Base-by-base conservation (phyloP, 2,329 filamentous ascomycete genomes). In the Venturiaceae sp. region DNA sequence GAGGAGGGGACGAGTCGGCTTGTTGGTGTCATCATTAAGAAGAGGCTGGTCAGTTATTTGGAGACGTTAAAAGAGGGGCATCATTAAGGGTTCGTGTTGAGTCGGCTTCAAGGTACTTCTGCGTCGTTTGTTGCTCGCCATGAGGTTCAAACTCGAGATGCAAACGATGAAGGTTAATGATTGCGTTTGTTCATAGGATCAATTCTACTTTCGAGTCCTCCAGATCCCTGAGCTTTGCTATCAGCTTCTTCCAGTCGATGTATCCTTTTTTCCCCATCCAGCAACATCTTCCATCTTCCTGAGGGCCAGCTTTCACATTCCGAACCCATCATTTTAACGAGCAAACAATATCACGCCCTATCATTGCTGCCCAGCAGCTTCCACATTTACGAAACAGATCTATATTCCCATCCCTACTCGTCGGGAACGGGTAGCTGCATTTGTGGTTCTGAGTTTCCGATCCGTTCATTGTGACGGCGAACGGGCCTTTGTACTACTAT, bases 21-120 rank as follows among this genome's bases (percentile, higher is more conserved):
- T 52, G 68, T 80, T 3, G 80, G 81, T 0, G 77, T 83, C 0
- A 73, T 82, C 30, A 80, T 83, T 59, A 84, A 83, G 74, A 84
- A 83, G 71, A 69, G 80, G 56, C 62, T 83, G 54, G 77, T 83
- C 3, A 73, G 72, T 14, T 58, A 54, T 58, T 23, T 58, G 23
- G 57, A 58, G 14, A 39, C 11, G 6, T 36, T 56, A 9, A 32
- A 39, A 21, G 52, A 53, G 23, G 32, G 21, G 13, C 54, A 56
- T 32, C 54, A 56, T 30, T 56, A 44, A 30, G 14, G 52, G 32
- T 54, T n/a, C 5, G 21, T 30, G 26, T 26, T 30, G 26, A 26
- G 44, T 16, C 26, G 44, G 8, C 13, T 28, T 16, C 44, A 30
- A n/a, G 26, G 44, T 3, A 21, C 13, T 6, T 30, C n/a, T n/a